These are phyloP conservation scores for Ilex asprella DNA, from an alignment of 257 asterid species.

Conservation along the genomic window DNA sequence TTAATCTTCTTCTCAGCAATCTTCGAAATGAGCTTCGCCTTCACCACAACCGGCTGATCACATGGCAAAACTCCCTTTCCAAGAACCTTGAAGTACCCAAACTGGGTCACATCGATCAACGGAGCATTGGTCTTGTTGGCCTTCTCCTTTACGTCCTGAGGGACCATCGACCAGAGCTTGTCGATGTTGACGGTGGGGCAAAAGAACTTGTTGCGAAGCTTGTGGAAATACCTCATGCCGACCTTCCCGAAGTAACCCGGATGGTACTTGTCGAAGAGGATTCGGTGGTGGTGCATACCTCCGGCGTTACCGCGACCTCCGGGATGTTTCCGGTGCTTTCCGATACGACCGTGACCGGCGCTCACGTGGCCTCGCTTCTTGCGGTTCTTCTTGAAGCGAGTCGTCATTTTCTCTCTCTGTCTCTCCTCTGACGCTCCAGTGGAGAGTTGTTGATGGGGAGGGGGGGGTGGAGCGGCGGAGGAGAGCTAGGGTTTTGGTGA, in stretches of 20 bases:
- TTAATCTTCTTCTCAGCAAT: slow-evolving; percentile 30
- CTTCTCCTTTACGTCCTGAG: slow-evolving; percentile 17
- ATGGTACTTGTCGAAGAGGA: slow-evolving; percentile 36
- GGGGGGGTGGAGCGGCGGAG: slow-evolving; percentile 13
- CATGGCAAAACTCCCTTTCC: slow-evolving; percentile 25
- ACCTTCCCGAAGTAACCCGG: slow-evolving; percentile 37
- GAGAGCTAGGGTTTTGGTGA: slow-evolving; percentile 9
- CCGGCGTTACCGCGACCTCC: slow-evolving; percentile 37
- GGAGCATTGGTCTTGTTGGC: slow-evolving; percentile 13
- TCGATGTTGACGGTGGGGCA: slow-evolving; percentile 26
- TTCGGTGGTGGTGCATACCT: slow-evolving; percentile 37
- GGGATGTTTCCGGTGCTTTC: slow-evolving; percentile 33
- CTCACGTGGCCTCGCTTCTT: slow-evolving; percentile 46
- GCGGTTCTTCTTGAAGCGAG: slow-evolving; percentile 33
- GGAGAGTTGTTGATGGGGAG: neutral
- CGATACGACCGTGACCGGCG: slow-evolving; percentile 38
- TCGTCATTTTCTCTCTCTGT: slow-evolving; percentile 14
- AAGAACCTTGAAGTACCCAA: slow-evolving; percentile 22
- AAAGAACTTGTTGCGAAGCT: slow-evolving; percentile 23
- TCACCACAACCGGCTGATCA: slow-evolving; percentile 18
- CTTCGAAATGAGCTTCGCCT: slow-evolving; percentile 20
- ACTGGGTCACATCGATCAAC: slow-evolving; percentile 20
- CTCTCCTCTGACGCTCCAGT: too few species aligned
- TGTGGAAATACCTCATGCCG: slow-evolving; percentile 31
- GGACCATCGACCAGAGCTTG: slow-evolving; percentile 22